Percentiles rank a stretch among this genome's conserved stretches.
Evolutionary conservation across 495 filamentous ascomycete genomes (phyloP).

Genomic region (Neurospora intermedia): DNA sequence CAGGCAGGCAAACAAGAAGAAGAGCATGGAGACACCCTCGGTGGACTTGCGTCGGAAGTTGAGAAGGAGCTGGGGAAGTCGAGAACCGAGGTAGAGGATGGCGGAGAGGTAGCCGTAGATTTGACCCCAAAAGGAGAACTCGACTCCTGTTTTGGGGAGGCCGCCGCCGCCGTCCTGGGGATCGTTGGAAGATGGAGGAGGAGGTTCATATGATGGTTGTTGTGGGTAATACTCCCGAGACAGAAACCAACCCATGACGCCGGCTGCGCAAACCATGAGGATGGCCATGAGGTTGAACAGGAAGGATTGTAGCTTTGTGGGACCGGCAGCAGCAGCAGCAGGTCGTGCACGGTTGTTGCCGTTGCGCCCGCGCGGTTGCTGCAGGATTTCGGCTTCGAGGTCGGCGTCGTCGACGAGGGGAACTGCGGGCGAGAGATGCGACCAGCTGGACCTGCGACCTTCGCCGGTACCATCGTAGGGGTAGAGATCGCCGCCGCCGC

Average conservation of each 20-base stretch:
- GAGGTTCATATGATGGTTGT: not conserved
- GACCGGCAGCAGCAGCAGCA: slow-evolving; percentile 23
- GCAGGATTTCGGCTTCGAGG: not conserved
- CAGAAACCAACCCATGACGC: slow-evolving; percentile 77
- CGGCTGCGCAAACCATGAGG: slow-evolving; percentile 68
- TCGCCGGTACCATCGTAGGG: slow-evolving; percentile 22
- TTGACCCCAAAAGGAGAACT: slow-evolving; percentile 55
- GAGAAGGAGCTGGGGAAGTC: slow-evolving; percentile 78
- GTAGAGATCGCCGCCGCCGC: not conserved
- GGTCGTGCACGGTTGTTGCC: not conserved
- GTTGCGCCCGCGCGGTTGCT: not conserved
- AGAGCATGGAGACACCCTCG: slow-evolving; percentile 81
- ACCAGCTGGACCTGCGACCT: slow-evolving; percentile 38
- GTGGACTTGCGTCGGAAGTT: slow-evolving; percentile 85
- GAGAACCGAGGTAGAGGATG: slow-evolving; percentile 73
- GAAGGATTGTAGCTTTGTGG: slow-evolving; percentile 43
- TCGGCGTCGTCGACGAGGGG: slow-evolving; percentile 44
- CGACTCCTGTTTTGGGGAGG: slow-evolving; percentile 2
- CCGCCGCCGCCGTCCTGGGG: slow-evolving; percentile 5
- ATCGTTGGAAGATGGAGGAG: not conserved
- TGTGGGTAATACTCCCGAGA: slow-evolving; percentile 31
- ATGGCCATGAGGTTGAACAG: slow-evolving; percentile 64
- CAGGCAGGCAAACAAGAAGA: slow-evolving; percentile 93
- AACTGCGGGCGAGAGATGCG: slow-evolving; percentile 66
- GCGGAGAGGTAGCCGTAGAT: slow-evolving; percentile 82